Evolutionary conservation across 2,329 filamentous ascomycete genomes (phyloP), one percentile per base, ranked within the genome.

Genomic region (Zasmidium citrigriseum): DNA sequence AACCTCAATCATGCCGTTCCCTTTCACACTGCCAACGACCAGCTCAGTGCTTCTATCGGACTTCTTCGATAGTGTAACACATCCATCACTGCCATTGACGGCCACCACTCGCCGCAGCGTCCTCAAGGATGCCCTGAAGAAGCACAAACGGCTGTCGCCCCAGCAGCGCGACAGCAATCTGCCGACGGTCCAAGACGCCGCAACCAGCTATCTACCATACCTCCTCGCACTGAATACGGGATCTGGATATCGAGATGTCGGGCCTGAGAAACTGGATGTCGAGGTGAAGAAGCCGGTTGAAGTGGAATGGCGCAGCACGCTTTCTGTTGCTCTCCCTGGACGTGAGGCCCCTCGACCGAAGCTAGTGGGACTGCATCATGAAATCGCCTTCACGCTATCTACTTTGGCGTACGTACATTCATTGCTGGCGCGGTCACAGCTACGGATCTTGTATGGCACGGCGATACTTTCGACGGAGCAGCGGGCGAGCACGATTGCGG

Each of bases 1-100:
- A 41, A 16, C 34, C 18, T 41, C 49, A 52, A 52, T 23, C 52
- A 98, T 98, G 95, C 93, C 93, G 27, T 98, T 90, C 72, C 89
- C 90, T 12, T 97, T 96, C 70, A 78, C 85, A 11, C 85, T 98
- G 27, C 93, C 95, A 1, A 98, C 93, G 0, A 97, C 93, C 4
- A 96, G 92, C 29, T 85, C 89, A 54, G 88, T 96, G 71, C 88
- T 90, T 53, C 93, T 96, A 72, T 89, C 90, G 21, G 82, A 88
- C 38, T 89, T 82, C 75, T 88, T 96, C 75, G 83, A 78, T 67
- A 93, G 89, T 69, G 85, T 87, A 64, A 91, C 91, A 2, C 93
- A 98, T 75, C 93, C 95, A 2, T 96, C 93, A 0, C 82, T 99
- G 45, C 91, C 92, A 22, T 84, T 93, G 67, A 84, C 85, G 55